These are phyloP conservation scores for Solanum tacnaense DNA, from an alignment of 257 asterid species.

Conservation along the genomic window DNA sequence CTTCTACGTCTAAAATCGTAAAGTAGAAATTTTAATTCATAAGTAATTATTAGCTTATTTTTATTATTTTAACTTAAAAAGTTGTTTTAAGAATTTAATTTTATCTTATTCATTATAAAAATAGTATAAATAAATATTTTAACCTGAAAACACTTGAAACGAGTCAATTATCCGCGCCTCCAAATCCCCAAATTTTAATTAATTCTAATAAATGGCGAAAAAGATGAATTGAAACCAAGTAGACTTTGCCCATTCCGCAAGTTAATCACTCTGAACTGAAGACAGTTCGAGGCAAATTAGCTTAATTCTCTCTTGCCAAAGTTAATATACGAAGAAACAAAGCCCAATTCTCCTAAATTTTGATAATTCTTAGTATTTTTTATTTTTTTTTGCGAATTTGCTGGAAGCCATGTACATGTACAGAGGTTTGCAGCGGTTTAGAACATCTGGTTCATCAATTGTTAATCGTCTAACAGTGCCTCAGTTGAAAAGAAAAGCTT, in stretches of 20 bases:
- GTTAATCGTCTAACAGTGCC: constrained; percentile 20
- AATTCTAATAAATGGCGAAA: background rate
- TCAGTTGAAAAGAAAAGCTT: constrained; percentile 42
- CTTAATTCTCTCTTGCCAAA: background rate
- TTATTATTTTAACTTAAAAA: no score
- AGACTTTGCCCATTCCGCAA: background rate
- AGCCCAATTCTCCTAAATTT: background rate
- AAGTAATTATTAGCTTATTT: no score
- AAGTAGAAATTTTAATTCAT: no score
- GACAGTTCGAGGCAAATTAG: background rate
- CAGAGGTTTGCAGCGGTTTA: constrained; percentile 46
- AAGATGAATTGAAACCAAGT: background rate
- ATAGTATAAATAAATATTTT: no score
- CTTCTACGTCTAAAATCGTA: no score
- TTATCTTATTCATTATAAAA: no score
- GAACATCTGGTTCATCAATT: constrained; percentile 41
- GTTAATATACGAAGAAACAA: background rate
- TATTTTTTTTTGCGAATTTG: background rate
- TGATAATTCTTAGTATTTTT: background rate
- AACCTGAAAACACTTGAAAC: background rate
- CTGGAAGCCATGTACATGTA: constrained; percentile 1
- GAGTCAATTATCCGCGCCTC: background rate
- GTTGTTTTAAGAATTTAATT: no score
- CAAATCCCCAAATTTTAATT: background rate
- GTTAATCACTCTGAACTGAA: background rate